Evolutionary conservation across 495 filamentous ascomycete genomes (phyloP).

Genomic region (Penicillium bovifimosum): DNA sequence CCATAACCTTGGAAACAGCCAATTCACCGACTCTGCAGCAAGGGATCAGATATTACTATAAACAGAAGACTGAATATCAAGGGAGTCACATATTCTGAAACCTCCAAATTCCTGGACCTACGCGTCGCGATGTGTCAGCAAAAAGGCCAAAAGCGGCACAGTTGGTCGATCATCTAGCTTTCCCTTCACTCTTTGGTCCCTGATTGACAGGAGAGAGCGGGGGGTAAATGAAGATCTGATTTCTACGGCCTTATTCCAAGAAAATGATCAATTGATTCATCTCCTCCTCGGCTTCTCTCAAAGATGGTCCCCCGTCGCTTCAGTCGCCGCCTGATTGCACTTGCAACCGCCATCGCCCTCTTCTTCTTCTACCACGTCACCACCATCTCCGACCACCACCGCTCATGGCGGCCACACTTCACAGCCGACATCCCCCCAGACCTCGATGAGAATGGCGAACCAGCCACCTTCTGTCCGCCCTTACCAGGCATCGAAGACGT

Average conservation of each 20-base stretch:
- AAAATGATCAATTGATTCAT: constrained; percentile 17
- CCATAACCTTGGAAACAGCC: not conserved
- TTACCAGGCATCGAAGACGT: constrained; percentile 41
- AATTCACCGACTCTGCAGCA: not conserved
- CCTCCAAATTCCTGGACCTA: not conserved
- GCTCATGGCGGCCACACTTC: constrained; percentile 5
- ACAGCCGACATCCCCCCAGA: constrained; percentile 5
- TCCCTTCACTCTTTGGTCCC: not conserved
- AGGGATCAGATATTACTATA: not conserved
- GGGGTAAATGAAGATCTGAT: not conserved
- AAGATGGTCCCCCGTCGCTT: constrained; percentile 29
- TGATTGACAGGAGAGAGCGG: not conserved
- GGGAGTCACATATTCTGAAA: not conserved
- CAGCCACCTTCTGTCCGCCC: constrained; percentile 28
- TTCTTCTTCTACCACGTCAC: constrained; percentile 33
- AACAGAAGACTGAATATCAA: not conserved
- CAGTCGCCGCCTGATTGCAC: constrained; percentile 25
- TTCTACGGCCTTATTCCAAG: not conserved
- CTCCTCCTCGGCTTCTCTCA: constrained; percentile 5
- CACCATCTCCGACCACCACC: constrained; percentile 15
- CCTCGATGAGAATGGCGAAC: constrained; percentile 9
- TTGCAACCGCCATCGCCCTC: constrained; percentile 25
- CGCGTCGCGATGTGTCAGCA: constrained; percentile 10
- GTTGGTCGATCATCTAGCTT: constrained; percentile 7
- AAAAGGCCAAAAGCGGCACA: not conserved